phyloP scores from a whole-genome alignment of 2,329 filamentous ascomycete genomes.

The Arthroderma sp. region DNA sequence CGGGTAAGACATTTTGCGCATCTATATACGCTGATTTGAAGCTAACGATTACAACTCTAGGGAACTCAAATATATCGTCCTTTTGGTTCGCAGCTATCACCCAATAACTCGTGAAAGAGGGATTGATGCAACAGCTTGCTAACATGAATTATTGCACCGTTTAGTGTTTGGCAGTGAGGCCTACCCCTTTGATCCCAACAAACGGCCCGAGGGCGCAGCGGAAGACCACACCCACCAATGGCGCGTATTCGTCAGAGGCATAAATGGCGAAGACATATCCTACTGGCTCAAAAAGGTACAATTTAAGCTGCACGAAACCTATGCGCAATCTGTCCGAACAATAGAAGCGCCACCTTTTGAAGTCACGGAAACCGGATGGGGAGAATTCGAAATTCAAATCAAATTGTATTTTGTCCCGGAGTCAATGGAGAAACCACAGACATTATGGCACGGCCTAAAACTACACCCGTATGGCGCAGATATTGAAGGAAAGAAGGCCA shows the following conservation, averaged over 20 bases:
- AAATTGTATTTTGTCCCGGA: constrained; percentile 87
- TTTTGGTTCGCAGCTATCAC: constrained; percentile 28
- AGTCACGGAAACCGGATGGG: constrained; percentile 90
- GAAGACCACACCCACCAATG: constrained; percentile 93
- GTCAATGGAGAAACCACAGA: constrained; percentile 84
- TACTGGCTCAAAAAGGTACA: constrained; percentile 96
- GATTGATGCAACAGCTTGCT: not conserved
- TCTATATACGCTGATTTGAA: not conserved
- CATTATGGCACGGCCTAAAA: constrained; percentile 84
- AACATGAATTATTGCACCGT: not conserved
- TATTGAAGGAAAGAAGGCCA: constrained; percentile 59
- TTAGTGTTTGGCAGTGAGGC: constrained; percentile 72
- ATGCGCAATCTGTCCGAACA: constrained; percentile 78
- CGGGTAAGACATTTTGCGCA: constrained; percentile 25
- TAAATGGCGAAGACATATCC: constrained; percentile 80
- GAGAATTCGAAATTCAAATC: constrained; percentile 93
- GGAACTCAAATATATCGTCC: constrained; percentile 38
- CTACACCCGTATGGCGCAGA: constrained; percentile 77
- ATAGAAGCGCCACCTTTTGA: constrained; percentile 72
- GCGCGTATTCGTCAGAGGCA: constrained; percentile 84
- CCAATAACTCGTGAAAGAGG: constrained; percentile 25
- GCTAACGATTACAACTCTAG: constrained; percentile 21
- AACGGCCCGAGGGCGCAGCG: constrained; percentile 63
- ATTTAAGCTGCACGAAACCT: constrained; percentile 97
- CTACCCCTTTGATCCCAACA: constrained; percentile 60